Base-by-base conservation (phyloP, 2,329 filamentous ascomycete species). In the Nemania abortiva region DNA sequence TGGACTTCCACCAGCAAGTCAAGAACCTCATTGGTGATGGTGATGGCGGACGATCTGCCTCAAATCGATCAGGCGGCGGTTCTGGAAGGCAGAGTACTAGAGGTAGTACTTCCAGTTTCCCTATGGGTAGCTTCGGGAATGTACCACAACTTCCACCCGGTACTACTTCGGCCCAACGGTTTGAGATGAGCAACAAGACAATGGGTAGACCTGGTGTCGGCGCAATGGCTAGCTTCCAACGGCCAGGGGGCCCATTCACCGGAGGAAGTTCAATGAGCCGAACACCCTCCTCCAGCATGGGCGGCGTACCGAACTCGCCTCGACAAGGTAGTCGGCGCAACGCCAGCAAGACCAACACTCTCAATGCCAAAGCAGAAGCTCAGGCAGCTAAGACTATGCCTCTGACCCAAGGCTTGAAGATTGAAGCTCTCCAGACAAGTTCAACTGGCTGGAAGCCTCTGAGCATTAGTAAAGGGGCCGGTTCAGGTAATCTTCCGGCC, bases 1-100 rank as follows among this genome's bases (percentile, higher is more conserved):
- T 95, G 52, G 95, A 98, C 78, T 99, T 97, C 89, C 92, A 97
- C 78, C 87, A 91, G 73, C 95, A 96, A 77, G 90, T 99, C 87
- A 95, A 87, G 91, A 92, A 82, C 86, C 91, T 84, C 81, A 90
- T 99, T 73, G 95, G 95, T 66, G 95, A 97, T 73, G 85, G 85
- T 45, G 90, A 92, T 66, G 87, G 88, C 68, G 82, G 85, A 58
- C 83, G 93, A 82, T 84, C 91, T 81, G 80, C 88, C 80, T 82
- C 90, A 79, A 82, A 90, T 81, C 81, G 91, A 81, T 84, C 91
- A 77, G 84, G 88, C 65, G 84, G 82, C 45, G 80, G 84, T 75
- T 81, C 85, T 68, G 80, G 81, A 31, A 82, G 84, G 78, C 83
- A 86, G 74, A 80, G 80, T 74, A 89, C 87, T 65, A 85, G 89